Evolutionary conservation across 176 grass and related monocot genomes (phyloP), one percentile per base, ranked within the genome.

Genomic region (Olyra latifolia): DNA sequence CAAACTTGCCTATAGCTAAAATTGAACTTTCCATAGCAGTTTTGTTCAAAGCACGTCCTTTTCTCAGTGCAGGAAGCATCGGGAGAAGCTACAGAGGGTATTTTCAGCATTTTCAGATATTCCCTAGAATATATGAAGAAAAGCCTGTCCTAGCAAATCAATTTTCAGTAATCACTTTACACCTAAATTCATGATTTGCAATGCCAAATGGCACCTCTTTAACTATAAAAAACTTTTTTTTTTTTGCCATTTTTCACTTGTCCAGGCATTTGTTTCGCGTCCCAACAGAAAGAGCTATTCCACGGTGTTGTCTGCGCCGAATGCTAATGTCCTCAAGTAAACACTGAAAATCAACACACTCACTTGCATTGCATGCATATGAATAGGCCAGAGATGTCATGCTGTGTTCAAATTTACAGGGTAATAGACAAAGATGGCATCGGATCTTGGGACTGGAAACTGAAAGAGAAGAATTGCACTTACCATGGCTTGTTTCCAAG

Each of bases 11-110:
- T 27, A 55, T 44, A 57, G 8, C 42, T 81, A 17, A 81, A 35
- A 35, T 23, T 60, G 52, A 47, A 60, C 24, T 71, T 60, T 59
- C 55, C 3, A 66, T 83, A 28, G 48, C 22, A 66, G 5, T 69
- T 57, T 46, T 66, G 15, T 78, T 78, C 8, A 57, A 62, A 69
- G 44, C 29, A 29, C 8, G 16, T 66, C 3, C 15, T 30, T 52
- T 42, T 52, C 62, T 44, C 80, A 98, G 95, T 83, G 69, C 83
- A 88, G 95, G 95, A 79, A 98, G 95, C 72, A 91, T 98, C 52
- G 95, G 95, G 28, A 98, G 88, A 85, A 98, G 95, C 86, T 98
- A 92, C 86, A 98, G 86, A 76, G 95, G 95, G 30, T 93, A 91
- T 75, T 98, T 98, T 75, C 95, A 98, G 87, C 80, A 93, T 23